phyloP scores from a whole-genome alignment of 73 alveolate species.

The Stentor roeselii region DNA sequence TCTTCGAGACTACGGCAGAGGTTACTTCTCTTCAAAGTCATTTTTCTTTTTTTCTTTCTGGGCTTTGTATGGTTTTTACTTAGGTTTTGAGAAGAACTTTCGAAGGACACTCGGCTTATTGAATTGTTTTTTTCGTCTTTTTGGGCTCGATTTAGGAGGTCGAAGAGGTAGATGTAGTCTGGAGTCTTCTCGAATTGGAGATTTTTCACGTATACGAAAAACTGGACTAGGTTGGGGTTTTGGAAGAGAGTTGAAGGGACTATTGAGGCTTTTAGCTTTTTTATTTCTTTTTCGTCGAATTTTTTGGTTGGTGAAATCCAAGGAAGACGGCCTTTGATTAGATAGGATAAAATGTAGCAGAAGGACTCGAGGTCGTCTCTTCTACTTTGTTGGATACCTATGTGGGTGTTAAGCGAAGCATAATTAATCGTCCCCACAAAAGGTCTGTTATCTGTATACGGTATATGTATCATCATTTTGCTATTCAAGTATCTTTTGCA shows the following conservation, averaged over 20 bases:
- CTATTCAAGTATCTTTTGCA: slow-evolving; percentile 64
- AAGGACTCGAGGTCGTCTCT: slow-evolving; percentile 35
- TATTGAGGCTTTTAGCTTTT: neutral
- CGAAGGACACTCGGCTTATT: neutral
- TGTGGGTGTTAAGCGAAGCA: slow-evolving; percentile 41
- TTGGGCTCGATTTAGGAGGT: neutral
- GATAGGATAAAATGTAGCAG: slow-evolving; percentile 59
- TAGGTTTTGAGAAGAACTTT: neutral
- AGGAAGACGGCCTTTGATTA: slow-evolving; percentile 61
- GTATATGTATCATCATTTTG: slow-evolving; percentile 47
- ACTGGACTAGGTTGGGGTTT: neutral
- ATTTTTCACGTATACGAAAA: neutral
- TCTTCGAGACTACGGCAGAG: neutral
- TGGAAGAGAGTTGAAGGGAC: neutral
- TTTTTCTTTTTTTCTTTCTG: neutral
- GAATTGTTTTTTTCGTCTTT: neutral
- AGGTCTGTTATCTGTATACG: slow-evolving; percentile 45
- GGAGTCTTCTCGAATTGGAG: neutral
- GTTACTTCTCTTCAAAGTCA: neutral
- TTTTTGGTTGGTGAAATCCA: slow-evolving; percentile 32
- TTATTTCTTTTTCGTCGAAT: neutral
- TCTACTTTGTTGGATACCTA: slow-evolving; percentile 36
- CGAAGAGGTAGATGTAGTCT: neutral
- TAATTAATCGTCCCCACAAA: slow-evolving; percentile 61
- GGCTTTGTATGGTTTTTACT: neutral